Base-by-base conservation (phyloP, 768 basidiomycete species). In the Phlebiopsis gigantea region DNA sequence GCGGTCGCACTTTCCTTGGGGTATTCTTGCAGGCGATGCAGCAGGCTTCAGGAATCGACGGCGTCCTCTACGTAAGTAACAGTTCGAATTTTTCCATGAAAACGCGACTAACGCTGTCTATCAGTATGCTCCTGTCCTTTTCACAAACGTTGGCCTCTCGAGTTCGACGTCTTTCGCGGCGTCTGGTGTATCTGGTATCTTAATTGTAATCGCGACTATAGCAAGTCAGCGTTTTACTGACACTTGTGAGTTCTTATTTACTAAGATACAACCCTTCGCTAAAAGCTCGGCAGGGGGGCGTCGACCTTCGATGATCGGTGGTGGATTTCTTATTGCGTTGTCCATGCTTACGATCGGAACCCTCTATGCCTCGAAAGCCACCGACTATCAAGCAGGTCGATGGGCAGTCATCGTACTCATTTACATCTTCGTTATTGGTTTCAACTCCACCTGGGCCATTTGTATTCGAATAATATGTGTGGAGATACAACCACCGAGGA, bases 401-500 rank as follows among this genome's bases (percentile, higher is more conserved):
- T 78, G 73, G 72, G 68, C 69, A 2, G 69, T 77, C 45, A 75
- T 80, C 60, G 68, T 71, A 25, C 62, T 79, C 17, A 77, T 80
- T 62, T 78, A 79, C 60, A 48, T 76, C 48, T 80, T 79, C 58
- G 67, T 78, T 26, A 67, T 75, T 41, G 72, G 71, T 29, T 79
- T 77, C 57, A 62, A 71, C 4, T 65, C 70, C 57, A 74, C 71
- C 44, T 79, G 79, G 78, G 77, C 75, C 14, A 67, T 79, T 56
- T 71, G 71, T 12, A 69, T 65, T 17, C 72, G 73, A 56, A 70
- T 77, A 59, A 73, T 72, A 63, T 66, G 66, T 19, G 75, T 69
- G 39, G 80, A 81, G 63, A 76, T 81, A 30, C 70, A 81, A 59
- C 80, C 79, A 6, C 73, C 69, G 14, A 71, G 72, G 21, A 74